phyloP scores from a whole-genome alignment of 2,329 filamentous ascomycete genomes.

The Trichophaea hybrida region DNA sequence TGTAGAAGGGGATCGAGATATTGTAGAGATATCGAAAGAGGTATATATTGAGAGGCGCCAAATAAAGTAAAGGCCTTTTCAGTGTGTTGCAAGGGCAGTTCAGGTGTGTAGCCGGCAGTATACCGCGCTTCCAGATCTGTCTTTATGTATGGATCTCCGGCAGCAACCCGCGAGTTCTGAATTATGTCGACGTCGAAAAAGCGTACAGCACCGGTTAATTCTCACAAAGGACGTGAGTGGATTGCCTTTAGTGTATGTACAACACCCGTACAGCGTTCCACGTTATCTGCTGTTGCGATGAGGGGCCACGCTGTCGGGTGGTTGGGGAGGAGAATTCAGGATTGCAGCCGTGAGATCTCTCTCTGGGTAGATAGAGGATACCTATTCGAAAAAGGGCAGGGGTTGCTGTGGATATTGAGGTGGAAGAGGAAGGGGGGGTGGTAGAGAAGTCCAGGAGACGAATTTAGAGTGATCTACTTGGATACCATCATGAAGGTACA shows the following conservation, averaged over 20 bases:
- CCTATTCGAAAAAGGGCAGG: not conserved
- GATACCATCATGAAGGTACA: not conserved
- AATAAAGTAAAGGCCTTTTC: slow-evolving; percentile 1
- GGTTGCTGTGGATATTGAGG: not conserved
- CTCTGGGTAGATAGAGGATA: not conserved
- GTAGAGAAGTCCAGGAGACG: not conserved
- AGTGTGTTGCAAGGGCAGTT: not conserved
- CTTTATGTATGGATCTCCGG: slow-evolving; percentile 1
- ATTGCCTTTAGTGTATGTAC: slow-evolving; percentile 1
- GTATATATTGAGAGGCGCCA: not conserved
- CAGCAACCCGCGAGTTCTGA: not conserved
- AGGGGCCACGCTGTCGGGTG: slow-evolving; percentile 3
- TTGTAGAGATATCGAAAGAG: not conserved
- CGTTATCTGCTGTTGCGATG: not conserved
- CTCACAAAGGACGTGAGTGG: not conserved
- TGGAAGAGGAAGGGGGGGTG: not conserved
- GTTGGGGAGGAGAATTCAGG: not conserved
- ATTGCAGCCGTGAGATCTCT: not conserved
- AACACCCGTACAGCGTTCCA: slow-evolving; percentile 3
- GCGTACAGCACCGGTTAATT: not conserved
- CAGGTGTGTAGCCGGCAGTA: not conserved
- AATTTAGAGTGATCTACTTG: not conserved
- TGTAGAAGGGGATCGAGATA: not conserved
- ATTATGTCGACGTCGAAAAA: not conserved
- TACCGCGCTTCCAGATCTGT: not conserved